phyloP scores from a whole-genome alignment of 805 yeast species.

The Metschnikowia proteae region DNA sequence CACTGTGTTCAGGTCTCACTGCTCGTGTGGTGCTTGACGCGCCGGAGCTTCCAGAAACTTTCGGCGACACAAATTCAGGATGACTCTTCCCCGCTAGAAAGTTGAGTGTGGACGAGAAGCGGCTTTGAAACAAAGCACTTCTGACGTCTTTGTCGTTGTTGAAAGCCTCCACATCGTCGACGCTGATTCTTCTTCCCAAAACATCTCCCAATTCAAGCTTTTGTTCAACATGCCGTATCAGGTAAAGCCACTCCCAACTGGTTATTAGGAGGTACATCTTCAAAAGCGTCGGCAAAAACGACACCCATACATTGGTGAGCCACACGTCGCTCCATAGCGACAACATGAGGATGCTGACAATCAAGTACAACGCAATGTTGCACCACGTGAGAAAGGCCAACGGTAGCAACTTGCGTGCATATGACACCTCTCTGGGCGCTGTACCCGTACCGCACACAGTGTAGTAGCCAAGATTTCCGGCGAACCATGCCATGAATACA shows the following conservation, averaged over 20 bases:
- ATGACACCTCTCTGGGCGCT: conserved; percentile 38
- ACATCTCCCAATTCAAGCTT: conserved; percentile 52
- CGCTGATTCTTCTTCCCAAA: conserved; percentile 55
- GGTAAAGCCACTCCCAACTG: conserved; percentile 65
- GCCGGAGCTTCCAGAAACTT: neutral
- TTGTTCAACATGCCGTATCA: conserved; percentile 49
- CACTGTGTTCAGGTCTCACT: neutral
- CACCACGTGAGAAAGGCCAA: conserved; percentile 45
- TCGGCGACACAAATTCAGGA: neutral
- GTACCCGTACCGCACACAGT: conserved; percentile 32
- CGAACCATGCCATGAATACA: conserved; percentile 28
- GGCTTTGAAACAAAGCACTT: conserved; percentile 28
- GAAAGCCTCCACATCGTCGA: conserved; percentile 36
- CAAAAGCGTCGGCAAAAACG: conserved; percentile 40
- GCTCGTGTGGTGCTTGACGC: neutral
- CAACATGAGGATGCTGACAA: conserved; percentile 23
- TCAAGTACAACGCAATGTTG: conserved; percentile 37
- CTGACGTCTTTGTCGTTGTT: conserved; percentile 21
- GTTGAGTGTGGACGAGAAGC: conserved; percentile 25
- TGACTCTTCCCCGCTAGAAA: neutral
- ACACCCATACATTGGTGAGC: conserved; percentile 49
- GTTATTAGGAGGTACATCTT: conserved; percentile 50
- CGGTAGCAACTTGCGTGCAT: conserved; percentile 44
- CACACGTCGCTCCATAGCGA: conserved; percentile 28
- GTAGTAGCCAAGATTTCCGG: conserved; percentile 35